A percentile compares a stretch with the other conserved stretches of the same genome.
These are phyloP conservation scores for Tetracentron sinense DNA, from an alignment of 164 flowering plant genomes.

Conservation along the genomic window DNA sequence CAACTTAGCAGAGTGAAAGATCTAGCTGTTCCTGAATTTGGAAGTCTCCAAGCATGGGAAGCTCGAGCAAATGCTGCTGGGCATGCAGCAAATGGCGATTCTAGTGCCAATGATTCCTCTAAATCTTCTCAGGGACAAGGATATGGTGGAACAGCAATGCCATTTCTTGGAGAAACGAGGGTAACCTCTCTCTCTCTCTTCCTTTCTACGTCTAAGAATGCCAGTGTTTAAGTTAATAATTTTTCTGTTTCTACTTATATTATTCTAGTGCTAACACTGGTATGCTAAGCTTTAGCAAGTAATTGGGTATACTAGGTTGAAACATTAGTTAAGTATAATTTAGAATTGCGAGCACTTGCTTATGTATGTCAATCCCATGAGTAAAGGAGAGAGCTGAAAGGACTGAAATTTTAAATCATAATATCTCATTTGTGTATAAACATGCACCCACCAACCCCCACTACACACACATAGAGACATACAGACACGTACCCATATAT, in stretches of 20 bases:
- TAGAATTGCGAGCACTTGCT: too few species aligned
- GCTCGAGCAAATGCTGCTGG: slow-evolving; percentile 64
- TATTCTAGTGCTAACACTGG: neutral
- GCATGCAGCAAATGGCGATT: slow-evolving; percentile 56
- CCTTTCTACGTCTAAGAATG: neutral
- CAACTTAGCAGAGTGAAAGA: slow-evolving; percentile 86
- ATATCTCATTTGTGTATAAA: too few species aligned
- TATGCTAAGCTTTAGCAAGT: neutral
- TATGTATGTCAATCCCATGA: too few species aligned
- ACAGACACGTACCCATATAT: neutral
- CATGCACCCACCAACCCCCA: too few species aligned
- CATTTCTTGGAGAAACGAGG: slow-evolving; percentile 83
- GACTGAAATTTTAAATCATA: too few species aligned
- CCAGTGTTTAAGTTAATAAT: neutral
- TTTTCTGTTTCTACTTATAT: neutral
- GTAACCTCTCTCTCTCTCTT: slow-evolving; percentile 26
- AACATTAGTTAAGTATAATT: neutral
- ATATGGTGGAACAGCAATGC: slow-evolving; percentile 83
- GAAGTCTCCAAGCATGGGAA: slow-evolving; percentile 90
- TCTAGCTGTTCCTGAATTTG: slow-evolving; percentile 78
- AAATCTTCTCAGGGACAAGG: slow-evolving; percentile 59
- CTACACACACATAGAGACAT: too few species aligned
- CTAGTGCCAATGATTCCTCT: slow-evolving; percentile 52
- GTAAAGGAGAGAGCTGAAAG: too few species aligned
- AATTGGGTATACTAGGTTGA: neutral